phyloP scores from a whole-genome alignment of 805 yeast genomes.

The Cyberlindnera suaveolens region DNA sequence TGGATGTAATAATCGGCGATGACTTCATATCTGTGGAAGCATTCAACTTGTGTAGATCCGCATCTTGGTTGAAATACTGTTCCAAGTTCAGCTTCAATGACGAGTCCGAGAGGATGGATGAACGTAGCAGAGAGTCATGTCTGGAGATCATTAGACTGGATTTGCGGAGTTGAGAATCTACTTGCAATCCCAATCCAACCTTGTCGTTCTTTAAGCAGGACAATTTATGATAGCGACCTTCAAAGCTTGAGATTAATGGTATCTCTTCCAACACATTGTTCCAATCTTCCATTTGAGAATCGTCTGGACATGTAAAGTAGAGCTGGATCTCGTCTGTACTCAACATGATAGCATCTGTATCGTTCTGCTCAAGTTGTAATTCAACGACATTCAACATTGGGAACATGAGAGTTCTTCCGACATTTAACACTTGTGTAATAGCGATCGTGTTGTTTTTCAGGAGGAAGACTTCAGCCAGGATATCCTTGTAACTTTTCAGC shows the following conservation, averaged over 20 bases:
- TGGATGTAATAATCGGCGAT: background rate
- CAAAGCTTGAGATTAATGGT: constrained; percentile 1
- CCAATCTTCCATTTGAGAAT: constrained; percentile 20
- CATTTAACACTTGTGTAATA: constrained; percentile 15
- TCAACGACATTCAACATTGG: constrained; percentile 18
- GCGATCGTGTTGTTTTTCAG: constrained; percentile 16
- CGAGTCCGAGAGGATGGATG: constrained; percentile 5
- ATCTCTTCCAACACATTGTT: constrained; percentile 6
- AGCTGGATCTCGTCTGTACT: constrained; percentile 2
- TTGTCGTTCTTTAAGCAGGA: constrained; percentile 8
- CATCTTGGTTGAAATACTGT: constrained; percentile 7
- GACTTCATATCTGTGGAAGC: constrained; percentile 2
- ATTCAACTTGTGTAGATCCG: constrained; percentile 9
- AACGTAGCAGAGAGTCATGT: constrained; percentile 16
- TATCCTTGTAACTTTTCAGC: constrained; percentile 1
- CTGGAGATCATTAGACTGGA: constrained; percentile 13
- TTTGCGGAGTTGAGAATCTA: constrained; percentile 2
- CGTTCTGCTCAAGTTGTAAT: constrained; percentile 10
- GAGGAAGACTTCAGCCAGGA: constrained; percentile 17
- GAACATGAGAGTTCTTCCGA: constrained; percentile 22
- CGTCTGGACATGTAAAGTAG: constrained; percentile 20
- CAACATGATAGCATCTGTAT: constrained; percentile 2
- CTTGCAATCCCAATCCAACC: constrained; percentile 19
- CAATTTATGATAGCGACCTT: constrained; percentile 5
- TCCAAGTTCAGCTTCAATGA: constrained; percentile 9